phyloP scores from a whole-genome alignment of 73 alveolate species.

The Strombidium stylifer region DNA sequence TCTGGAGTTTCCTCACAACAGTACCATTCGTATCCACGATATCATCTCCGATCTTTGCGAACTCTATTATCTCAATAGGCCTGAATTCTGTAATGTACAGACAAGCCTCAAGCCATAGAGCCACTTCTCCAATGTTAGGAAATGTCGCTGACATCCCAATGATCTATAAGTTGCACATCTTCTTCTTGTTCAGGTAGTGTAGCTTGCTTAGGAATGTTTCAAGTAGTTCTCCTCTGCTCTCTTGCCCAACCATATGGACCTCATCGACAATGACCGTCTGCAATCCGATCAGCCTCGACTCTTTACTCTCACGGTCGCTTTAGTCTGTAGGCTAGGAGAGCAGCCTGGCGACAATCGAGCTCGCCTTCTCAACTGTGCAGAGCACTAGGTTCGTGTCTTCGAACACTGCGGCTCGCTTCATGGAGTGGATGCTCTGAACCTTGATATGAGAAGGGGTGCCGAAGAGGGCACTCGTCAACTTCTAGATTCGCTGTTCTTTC shows the following conservation, averaged over 20 bases:
- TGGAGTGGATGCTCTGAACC: conserved; percentile 9
- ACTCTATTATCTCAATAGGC: conserved; percentile 50
- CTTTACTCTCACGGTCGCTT: neutral
- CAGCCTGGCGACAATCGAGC: conserved; percentile 31
- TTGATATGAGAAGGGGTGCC: neutral
- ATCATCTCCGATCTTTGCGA: conserved; percentile 19
- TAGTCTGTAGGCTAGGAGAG: neutral
- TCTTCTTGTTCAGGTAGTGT: neutral
- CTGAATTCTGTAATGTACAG: conserved; percentile 49
- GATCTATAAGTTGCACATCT: too few species aligned
- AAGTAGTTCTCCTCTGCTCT: conserved; percentile 73
- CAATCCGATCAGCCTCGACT: neutral
- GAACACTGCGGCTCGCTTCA: too few species aligned
- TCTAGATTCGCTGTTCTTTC: conserved; percentile 38
- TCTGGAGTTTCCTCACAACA: neutral
- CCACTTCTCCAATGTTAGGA: conserved; percentile 80
- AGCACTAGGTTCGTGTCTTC: conserved; percentile 26
- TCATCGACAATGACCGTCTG: conserved; percentile 68
- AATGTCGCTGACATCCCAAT: conserved; percentile 89
- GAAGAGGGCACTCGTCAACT: neutral
- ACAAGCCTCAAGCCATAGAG: conserved; percentile 68
- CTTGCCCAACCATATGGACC: conserved; percentile 81
- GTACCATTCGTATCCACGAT: neutral
- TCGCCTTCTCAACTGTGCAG: conserved; percentile 64
- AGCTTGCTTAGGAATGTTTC: conserved; percentile 27